phyloP scores from a whole-genome alignment of 208 protist species.

The Lotmaria passim region DNA sequence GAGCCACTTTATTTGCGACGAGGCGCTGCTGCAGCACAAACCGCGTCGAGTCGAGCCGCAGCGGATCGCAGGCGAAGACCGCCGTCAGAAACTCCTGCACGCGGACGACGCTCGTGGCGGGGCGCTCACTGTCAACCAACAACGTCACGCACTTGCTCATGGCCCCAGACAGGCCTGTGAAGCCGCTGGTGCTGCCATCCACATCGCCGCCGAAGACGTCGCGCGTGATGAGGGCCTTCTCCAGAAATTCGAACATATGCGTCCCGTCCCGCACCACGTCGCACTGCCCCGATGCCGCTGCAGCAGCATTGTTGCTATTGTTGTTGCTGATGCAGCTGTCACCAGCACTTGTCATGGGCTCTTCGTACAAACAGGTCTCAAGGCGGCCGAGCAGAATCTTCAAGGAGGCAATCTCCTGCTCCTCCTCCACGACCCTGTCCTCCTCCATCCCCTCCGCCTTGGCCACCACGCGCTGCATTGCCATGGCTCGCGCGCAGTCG shows the following conservation, averaged over 20 bases:
- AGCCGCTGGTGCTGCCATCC: slow-evolving; percentile 28
- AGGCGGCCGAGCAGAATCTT: slow-evolving; percentile 76
- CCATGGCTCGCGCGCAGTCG: slow-evolving; percentile 76
- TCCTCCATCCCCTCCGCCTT: slow-evolving; percentile 30
- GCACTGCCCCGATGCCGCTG: background rate
- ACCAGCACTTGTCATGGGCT: slow-evolving; percentile 35
- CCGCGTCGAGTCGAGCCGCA: slow-evolving; percentile 40
- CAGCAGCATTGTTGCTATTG: background rate
- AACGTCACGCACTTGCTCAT: slow-evolving; percentile 73
- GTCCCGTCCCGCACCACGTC: slow-evolving; percentile 71
- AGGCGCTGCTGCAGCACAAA: slow-evolving; percentile 71
- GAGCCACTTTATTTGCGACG: slow-evolving; percentile 14
- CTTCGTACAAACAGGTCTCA: slow-evolving; percentile 53
- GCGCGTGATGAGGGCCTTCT: slow-evolving; percentile 73
- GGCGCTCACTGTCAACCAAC: slow-evolving; percentile 63
- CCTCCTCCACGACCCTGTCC: slow-evolving; percentile 37
- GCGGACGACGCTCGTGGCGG: slow-evolving; percentile 56
- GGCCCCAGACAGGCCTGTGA: slow-evolving; percentile 53
- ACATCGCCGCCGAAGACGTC: slow-evolving; percentile 57
- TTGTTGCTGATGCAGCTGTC: no score
- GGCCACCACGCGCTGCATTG: slow-evolving; percentile 49
- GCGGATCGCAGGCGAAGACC: slow-evolving; percentile 55
- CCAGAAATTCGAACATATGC: slow-evolving; percentile 74
- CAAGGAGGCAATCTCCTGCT: slow-evolving; percentile 74
- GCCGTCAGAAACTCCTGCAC: slow-evolving; percentile 78